Percentiles rank a stretch among this genome's conserved stretches.
phyloP scores from a whole-genome alignment of 2,329 filamentous ascomycete genomes.

The Pseudohalonectria lignicola region DNA sequence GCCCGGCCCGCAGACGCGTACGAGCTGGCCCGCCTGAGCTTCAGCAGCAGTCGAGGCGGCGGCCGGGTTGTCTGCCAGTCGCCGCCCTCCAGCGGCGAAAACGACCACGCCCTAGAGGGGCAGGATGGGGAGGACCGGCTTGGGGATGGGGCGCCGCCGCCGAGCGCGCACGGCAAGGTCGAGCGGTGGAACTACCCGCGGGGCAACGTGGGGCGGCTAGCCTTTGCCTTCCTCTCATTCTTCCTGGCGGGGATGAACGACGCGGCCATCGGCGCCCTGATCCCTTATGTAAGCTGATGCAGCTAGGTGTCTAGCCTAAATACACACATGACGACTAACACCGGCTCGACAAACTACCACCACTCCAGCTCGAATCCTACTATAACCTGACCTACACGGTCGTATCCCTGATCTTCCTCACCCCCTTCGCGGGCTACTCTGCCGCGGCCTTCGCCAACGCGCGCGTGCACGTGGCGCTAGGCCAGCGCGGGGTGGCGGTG shows the following conservation, averaged over 20 bases:
- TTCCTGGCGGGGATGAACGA: conserved; percentile 13
- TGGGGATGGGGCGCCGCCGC: too few relatives aligned
- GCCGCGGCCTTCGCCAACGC: conserved; percentile 32
- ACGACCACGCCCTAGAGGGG: too few relatives aligned
- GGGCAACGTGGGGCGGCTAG: conserved; percentile 6
- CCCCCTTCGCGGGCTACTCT: conserved; percentile 33
- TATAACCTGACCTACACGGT: conserved; percentile 33
- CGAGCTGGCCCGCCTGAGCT: too few relatives aligned
- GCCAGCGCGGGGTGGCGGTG: conserved; percentile 59
- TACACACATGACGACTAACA: too few relatives aligned
- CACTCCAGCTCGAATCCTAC: conserved; percentile 27
- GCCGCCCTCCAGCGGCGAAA: too few relatives aligned
- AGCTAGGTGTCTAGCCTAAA: too few relatives aligned
- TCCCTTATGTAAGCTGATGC: conserved; percentile 5
- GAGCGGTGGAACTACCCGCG: conserved; percentile 5
- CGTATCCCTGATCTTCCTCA: conserved; percentile 36
- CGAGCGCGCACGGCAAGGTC: too few relatives aligned
- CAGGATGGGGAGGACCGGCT: too few relatives aligned
- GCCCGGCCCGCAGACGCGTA: too few relatives aligned
- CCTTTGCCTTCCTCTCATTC: conserved; percentile 1
- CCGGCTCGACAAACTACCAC: too few relatives aligned
- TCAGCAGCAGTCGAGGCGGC: too few relatives aligned
- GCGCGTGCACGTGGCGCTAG: conserved; percentile 24
- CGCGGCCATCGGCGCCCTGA: conserved; percentile 1
- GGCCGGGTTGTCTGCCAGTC: too few relatives aligned